phyloP scores from a whole-genome alignment of 306 rosid species.

The Parietaria judaica region DNA sequence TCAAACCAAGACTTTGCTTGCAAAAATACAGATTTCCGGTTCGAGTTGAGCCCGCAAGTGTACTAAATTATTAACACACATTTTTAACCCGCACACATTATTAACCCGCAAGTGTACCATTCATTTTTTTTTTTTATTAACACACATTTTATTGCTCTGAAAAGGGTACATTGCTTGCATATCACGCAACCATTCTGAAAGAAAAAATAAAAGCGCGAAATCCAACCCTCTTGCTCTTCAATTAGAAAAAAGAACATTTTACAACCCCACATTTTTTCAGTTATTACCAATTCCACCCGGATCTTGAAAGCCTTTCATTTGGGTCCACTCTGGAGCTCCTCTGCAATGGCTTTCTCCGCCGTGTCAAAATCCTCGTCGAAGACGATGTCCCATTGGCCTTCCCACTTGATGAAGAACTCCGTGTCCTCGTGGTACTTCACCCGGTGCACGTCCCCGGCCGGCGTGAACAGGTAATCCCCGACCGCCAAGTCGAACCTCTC shows the following conservation, averaged over 20 bases:
- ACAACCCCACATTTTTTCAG: background rate
- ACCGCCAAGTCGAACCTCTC: conserved; percentile 56
- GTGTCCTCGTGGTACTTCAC: conserved; percentile 72
- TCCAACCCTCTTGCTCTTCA: no score
- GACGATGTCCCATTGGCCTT: conserved; percentile 88
- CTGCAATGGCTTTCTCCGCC: conserved; percentile 38
- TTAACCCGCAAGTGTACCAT: no score
- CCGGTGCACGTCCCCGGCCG: conserved; percentile 68
- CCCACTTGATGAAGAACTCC: conserved; percentile 87
- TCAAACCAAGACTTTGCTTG: no score
- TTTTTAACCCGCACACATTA: no score
- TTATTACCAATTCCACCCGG: background rate
- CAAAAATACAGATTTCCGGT: no score
- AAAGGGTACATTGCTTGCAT: no score
- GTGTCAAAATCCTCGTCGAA: conserved; percentile 68
- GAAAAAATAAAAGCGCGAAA: no score
- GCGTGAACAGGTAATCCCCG: conserved; percentile 78
- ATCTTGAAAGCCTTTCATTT: background rate
- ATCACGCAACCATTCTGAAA: background rate
- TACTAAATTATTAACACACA: no score
- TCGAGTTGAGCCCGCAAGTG: no score
- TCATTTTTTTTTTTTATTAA: no score
- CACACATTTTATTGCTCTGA: no score
- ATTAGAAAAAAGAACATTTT: no score
- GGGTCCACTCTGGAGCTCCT: conserved; percentile 1